Conservation (phyloP, 148 eudicot genomes). For the Agrostemma githago region DNA sequence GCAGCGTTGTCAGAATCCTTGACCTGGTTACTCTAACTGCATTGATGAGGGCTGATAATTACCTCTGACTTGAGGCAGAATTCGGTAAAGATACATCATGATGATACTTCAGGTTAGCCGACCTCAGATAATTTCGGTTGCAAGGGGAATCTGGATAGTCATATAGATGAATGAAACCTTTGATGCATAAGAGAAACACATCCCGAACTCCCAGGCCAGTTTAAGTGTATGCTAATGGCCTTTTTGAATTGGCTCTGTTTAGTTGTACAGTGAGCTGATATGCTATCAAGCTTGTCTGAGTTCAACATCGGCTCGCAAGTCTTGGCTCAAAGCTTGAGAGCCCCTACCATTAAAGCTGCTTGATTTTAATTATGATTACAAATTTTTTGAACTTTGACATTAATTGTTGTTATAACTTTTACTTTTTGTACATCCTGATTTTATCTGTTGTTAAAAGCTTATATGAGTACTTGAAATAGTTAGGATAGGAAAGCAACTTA, state of each 20-base stretch:
- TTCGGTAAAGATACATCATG: not conserved
- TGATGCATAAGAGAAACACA: not conserved
- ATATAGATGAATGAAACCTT: not conserved
- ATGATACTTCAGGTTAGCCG: not conserved
- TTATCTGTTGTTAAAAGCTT: not conserved
- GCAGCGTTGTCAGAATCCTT: not conserved
- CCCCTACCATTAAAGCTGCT: not conserved
- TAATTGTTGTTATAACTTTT: not conserved
- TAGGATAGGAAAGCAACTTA: not conserved
- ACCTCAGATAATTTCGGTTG: not conserved
- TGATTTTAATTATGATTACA: not conserved
- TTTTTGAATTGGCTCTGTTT: not conserved
- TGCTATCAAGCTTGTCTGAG: not conserved
- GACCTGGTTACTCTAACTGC: not conserved
- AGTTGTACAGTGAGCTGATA: not conserved
- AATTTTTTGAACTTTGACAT: not conserved
- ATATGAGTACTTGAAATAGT: not conserved
- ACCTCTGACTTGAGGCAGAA: not conserved
- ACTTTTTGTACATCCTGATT: not conserved
- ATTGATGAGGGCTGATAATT: not conserved
- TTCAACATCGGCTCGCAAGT: not conserved
- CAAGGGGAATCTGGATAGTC: not conserved
- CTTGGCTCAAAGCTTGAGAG: not conserved
- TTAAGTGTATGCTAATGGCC: not conserved
- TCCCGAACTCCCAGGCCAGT: not conserved